Evolutionary conservation across 257 asterid genomes (phyloP).

Genomic region (Jacaranda mimosifolia): DNA sequence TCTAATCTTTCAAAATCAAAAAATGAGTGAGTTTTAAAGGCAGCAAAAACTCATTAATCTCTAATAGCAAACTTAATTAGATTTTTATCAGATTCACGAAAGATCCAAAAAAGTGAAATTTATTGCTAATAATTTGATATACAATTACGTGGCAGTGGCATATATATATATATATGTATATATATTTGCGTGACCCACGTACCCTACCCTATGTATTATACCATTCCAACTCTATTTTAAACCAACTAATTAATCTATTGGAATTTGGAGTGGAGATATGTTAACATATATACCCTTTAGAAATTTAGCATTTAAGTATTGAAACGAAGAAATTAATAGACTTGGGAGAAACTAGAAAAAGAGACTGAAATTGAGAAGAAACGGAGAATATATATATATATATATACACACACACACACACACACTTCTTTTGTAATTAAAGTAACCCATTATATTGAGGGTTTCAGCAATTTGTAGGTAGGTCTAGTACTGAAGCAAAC

Average conservation of each 20-base stretch:
- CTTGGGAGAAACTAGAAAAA: not conserved
- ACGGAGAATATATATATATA: not conserved
- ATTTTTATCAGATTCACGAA: not conserved
- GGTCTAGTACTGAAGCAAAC: not conserved
- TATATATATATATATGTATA: too few relatives aligned
- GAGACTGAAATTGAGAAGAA: constrained; percentile 12
- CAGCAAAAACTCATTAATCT: constrained; percentile 4
- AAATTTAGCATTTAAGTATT: too few relatives aligned
- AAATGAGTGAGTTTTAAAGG: not conserved
- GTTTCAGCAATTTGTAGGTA: constrained; percentile 4
- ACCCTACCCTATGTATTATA: too few relatives aligned
- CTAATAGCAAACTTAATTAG: not conserved
- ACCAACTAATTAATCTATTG: too few relatives aligned
- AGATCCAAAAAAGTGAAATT: constrained; percentile 10
- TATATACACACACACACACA: too few relatives aligned
- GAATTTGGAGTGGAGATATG: too few relatives aligned
- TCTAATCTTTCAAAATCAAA: not conserved
- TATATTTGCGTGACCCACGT: too few relatives aligned
- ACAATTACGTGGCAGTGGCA: too few relatives aligned
- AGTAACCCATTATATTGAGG: not conserved
- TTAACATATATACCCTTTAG: too few relatives aligned
- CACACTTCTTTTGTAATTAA: not conserved
- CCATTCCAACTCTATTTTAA: too few relatives aligned
- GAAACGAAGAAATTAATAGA: not conserved
- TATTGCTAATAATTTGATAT: constrained; percentile 5